Evolutionary conservation across 1,284 basidiomycete genomes (phyloP).

Genomic region (Phenoliferia sp.): DNA sequence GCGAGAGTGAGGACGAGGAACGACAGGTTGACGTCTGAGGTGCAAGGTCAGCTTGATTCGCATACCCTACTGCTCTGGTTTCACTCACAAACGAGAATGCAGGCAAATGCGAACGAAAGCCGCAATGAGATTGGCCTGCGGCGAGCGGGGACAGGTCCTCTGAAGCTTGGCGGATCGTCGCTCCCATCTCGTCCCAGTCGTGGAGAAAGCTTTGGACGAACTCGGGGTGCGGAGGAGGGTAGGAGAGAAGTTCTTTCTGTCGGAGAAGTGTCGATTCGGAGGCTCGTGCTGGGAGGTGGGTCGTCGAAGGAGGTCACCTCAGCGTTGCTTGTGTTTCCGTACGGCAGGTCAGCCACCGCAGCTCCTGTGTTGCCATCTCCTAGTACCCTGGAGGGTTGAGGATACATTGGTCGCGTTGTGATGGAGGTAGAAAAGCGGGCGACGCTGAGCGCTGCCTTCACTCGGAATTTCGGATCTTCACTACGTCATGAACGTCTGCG

Average conservation of each 20-base stretch:
- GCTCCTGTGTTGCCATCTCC: neutral
- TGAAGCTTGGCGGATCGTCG: neutral
- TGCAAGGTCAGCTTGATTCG: neutral
- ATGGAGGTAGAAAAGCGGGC: too few species aligned
- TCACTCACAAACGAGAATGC: constrained; percentile 21
- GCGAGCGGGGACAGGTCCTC: neutral
- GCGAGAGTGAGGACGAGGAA: constrained; percentile 22
- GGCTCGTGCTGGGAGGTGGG: constrained; percentile 2
- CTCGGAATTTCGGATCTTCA: too few species aligned
- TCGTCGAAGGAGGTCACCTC: constrained; percentile 20
- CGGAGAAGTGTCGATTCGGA: neutral
- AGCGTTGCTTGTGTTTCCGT: neutral
- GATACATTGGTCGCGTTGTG: too few species aligned
- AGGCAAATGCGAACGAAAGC: constrained; percentile 17
- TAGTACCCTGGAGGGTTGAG: neutral
- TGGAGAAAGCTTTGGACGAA: constrained; percentile 5
- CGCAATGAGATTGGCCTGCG: constrained; percentile 17
- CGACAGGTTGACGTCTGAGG: constrained; percentile 23
- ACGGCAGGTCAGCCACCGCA: neutral
- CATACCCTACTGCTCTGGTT: too few species aligned
- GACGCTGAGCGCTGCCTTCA: too few species aligned
- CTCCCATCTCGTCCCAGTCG: constrained; percentile 1
- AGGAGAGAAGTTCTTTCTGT: constrained; percentile 5
- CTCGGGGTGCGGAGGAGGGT: neutral
- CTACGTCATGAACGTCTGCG: too few species aligned